Conservation (phyloP, 2,329 filamentous ascomycete species). For the Penicillium janthinellum region DNA sequence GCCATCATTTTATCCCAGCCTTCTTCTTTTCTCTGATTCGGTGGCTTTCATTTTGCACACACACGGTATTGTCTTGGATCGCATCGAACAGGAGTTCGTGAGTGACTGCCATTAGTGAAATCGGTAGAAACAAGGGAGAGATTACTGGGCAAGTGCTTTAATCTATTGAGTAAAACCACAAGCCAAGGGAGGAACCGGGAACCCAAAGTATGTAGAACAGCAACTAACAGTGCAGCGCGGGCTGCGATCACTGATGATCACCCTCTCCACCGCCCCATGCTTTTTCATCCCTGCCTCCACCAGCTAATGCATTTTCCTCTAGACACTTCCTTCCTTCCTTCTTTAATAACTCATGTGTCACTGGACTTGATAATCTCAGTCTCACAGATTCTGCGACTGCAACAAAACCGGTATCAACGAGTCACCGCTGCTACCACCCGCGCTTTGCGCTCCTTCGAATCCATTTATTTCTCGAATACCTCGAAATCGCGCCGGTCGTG, state of each 20-base stretch:
- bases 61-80: background rate
- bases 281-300: slow-evolving; percentile 25
- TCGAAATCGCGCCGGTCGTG: slow-evolving; percentile 25
- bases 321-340: background rate
- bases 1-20: slow-evolving; percentile 23
- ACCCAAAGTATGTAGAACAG: slow-evolving; percentile 1
- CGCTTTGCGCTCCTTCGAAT: slow-evolving; percentile 3
- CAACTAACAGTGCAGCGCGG: background rate
- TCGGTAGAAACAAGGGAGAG: background rate
- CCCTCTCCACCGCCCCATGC: slow-evolving; percentile 27
- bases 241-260: slow-evolving; percentile 17
- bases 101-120: background rate
- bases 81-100: slow-evolving; percentile 12
- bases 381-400: background rate
- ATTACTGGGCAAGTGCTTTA: no score
- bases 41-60: background rate
- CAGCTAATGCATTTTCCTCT: slow-evolving; percentile 13
- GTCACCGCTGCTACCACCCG: slow-evolving; percentile 5
- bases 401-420: background rate
- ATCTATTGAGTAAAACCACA: background rate
- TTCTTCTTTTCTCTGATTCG: slow-evolving; percentile 14
- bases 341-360: background rate
- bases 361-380: background rate
- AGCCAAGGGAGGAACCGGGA: background rate
- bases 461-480: slow-evolving; percentile 8